phyloP scores from a whole-genome alignment of 169 alveolate genomes.

The Plasmodium malariae region DNA sequence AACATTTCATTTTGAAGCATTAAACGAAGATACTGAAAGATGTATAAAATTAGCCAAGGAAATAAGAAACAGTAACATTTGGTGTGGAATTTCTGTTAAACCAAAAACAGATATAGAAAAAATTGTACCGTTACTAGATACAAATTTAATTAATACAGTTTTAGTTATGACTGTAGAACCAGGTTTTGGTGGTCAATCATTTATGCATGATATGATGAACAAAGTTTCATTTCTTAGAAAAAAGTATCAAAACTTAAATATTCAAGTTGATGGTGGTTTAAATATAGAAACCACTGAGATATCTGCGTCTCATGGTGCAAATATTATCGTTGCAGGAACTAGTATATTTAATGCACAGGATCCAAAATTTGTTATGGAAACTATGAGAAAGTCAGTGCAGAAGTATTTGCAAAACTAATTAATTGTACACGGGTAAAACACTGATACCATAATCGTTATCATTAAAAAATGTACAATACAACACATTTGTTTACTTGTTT shows the following conservation, averaged over 20 bases:
- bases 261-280: slow-evolving; percentile 93
- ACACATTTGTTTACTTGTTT: no score
- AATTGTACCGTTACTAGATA: slow-evolving; percentile 65
- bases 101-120: slow-evolving; percentile 65
- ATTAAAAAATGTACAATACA: no score
- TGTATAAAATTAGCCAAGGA: slow-evolving; percentile 45
- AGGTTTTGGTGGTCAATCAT: slow-evolving; percentile 93
- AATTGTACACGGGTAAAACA: no score
- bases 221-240: slow-evolving; percentile 85
- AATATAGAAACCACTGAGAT: slow-evolving; percentile 82
- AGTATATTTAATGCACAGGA: slow-evolving; percentile 80
- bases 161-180: slow-evolving; percentile 95
- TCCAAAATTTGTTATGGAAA: slow-evolving; percentile 77
- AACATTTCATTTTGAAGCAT: slow-evolving; percentile 91
- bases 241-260: slow-evolving; percentile 79
- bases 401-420: slow-evolving; percentile 48
- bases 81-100: slow-evolving; percentile 69
- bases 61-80: slow-evolving; percentile 32
- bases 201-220: slow-evolving; percentile 89
- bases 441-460: no score
- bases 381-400: slow-evolving; percentile 76
- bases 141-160: slow-evolving; percentile 82
- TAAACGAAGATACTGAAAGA: slow-evolving; percentile 56
- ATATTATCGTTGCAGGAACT: slow-evolving; percentile 90
- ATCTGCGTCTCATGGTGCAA: slow-evolving; percentile 91